Base-by-base conservation (phyloP, 257 asterid species). In the Capsicum chinense region DNA sequence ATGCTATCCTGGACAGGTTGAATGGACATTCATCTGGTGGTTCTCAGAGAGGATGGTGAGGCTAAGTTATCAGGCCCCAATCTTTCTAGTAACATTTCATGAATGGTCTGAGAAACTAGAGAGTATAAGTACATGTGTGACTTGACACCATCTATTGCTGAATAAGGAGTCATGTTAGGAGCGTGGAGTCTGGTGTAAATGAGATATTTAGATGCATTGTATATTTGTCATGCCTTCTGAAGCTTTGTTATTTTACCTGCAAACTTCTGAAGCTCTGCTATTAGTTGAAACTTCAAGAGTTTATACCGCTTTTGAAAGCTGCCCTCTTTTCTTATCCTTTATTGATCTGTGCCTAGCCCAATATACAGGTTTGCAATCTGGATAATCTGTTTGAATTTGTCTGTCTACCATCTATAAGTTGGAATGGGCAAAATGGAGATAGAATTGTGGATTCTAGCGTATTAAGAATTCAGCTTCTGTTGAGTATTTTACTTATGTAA, bases 11-110 rank as follows among this genome's bases (percentile, higher is more conserved):
- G 1, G 98, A 96, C 79, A 86, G 93, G 86, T 86, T 96, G 92
- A 96, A 94, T 83, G 95, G 96, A 14, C 95, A 91, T 85, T 56
- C 95, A 66, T 88, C 94, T 47, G 98, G 94, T 21, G 95, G 95
- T 54, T 87, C 98, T 83, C 98, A 92, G 91, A 91, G 98, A 91
- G 94, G 90, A 83, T 92, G 98, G 98, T 93, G 93, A 68, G 89
- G 88, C 70, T 90, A 83, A 86, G 83, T 37, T 56, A 33, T 12
- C 70, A 6, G 37, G 16, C 35, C 42, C 42, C 19, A 57, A 6
- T 39, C 79, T 82, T 16, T 64, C 62, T 64, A 48, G 66, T 52
- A 26, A 17, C 56, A 11, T 26, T 81, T 42, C 83, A 3, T 63
- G 73, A 11, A n/a, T 12, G 56, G 39, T 35, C 37, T 57, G 70